Evolutionary conservation across 2,329 filamentous ascomycete species (phyloP), one percentile per base, ranked within the genome.

Genomic region (Phaeosphaeria sp.): DNA sequence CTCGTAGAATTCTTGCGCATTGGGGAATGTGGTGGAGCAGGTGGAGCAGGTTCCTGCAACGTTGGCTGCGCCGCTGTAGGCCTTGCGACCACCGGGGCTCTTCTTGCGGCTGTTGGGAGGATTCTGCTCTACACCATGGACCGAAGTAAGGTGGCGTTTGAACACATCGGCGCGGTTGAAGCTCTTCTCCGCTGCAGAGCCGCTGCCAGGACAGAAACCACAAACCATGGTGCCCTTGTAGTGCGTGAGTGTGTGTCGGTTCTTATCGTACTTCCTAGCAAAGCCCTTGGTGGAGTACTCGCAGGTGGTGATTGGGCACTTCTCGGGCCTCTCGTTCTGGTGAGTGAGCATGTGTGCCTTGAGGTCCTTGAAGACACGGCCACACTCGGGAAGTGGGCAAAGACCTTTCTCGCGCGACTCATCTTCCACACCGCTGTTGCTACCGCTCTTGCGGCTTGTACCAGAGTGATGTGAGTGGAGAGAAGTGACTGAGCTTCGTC

Each of bases 171-270:
- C 93, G 55, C 93, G 88, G 81, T 97, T 97, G 76, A 97, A 97
- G 64, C 91, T 94, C 85, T 97, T 97, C 79, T 97, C 93, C 1
- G 90, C 90, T 7, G 92, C 87, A 4, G 92, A 94, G 3, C 93
- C 93, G 25, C 91, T 92, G 33, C 92, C 92, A 1, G 93, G 92
- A 71, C 93, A 97, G 81, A 97, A 97, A 27, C 92, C 93, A 74
- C 93, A 97, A 22, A 97, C 92, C 93, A 97, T 97, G 49, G 91
- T 97, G 42, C 93, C 93, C 80, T 97, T 97, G 85, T 97, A 97
- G 77, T 97, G 93, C 5, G 93, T 97, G 62, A 97, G 79, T 5
- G 93, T 96, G 77, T 97, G 93, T 46, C 93, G 84, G 80, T 97
- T 97, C 84, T 96, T 96, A 82, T 97, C 93, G 75, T 97, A 97